Evolutionary conservation across 345 rosid species (phyloP).

Genomic region (Arabis alpina): DNA sequence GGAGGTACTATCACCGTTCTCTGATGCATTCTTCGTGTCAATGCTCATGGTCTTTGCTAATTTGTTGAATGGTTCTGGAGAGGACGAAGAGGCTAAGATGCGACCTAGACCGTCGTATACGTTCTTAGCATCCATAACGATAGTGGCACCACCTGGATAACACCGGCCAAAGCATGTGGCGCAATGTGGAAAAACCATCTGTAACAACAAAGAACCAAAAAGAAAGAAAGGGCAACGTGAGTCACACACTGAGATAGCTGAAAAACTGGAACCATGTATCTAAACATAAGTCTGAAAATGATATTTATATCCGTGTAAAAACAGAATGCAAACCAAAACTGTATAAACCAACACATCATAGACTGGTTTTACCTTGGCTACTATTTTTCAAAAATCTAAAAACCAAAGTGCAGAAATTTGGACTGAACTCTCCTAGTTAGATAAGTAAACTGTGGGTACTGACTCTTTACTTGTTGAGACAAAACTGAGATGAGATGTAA

Average conservation of each 20-base stretch:
- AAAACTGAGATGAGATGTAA: conserved; percentile 15
- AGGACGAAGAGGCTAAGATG: conserved; percentile 55
- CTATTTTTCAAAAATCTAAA: no score
- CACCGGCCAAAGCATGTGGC: conserved; percentile 93
- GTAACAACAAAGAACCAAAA: conserved; percentile 22
- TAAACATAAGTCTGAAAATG: no score
- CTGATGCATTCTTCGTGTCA: conserved; percentile 38
- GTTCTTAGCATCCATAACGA: conserved; percentile 77
- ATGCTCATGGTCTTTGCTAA: conserved; percentile 31
- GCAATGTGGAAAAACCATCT: conserved; percentile 88
- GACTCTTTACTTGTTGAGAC: conserved; percentile 12
- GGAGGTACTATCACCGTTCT: conserved; percentile 56
- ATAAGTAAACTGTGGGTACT: conserved; percentile 4
- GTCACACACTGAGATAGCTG: conserved; percentile 2
- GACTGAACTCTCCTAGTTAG: background rate
- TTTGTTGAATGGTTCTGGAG: conserved; percentile 57
- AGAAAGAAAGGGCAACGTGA: conserved; percentile 6
- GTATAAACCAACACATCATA: no score
- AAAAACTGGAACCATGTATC: background rate
- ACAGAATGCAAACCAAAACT: no score
- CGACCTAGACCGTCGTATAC: conserved; percentile 65
- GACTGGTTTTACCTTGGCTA: no score
- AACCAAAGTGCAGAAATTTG: no score
- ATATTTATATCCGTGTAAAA: no score
- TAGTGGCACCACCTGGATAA: conserved; percentile 78